These are phyloP conservation scores for Didymella exigua DNA, from an alignment of 2,329 filamentous ascomycete species.

Conservation along the genomic window DNA sequence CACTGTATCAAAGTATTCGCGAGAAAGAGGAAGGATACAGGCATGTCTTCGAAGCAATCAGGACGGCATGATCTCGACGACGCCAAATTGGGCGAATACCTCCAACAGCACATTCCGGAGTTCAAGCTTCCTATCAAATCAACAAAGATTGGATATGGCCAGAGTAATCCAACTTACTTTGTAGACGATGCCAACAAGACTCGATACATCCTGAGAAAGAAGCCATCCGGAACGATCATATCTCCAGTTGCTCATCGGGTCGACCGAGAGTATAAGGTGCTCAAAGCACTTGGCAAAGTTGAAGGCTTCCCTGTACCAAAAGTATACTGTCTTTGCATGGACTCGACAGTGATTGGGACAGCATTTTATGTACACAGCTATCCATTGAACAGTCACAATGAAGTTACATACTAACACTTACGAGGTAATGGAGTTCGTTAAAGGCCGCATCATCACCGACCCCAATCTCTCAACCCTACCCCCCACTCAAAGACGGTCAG, in stretches of 20 bases:
- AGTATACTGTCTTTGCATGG: slow-evolving; percentile 83
- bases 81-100: slow-evolving; percentile 36
- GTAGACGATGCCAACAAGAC: slow-evolving; percentile 69
- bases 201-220: slow-evolving; percentile 90
- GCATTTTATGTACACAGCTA: slow-evolving; percentile 70
- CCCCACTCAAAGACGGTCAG: slow-evolving; percentile 63
- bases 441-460: slow-evolving; percentile 91
- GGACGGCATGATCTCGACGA: slow-evolving; percentile 40
- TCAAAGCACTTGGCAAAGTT: slow-evolving; percentile 72
- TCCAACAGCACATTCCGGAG: slow-evolving; percentile 32
- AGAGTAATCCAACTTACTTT: slow-evolving; percentile 96
- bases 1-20: background rate
- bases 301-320: slow-evolving; percentile 88
- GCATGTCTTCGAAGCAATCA: slow-evolving; percentile 21
- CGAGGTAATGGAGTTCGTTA: slow-evolving; percentile 85
- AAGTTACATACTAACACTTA: background rate
- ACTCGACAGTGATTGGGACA: slow-evolving; percentile 77
- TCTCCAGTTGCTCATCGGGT: slow-evolving; percentile 94
- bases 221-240: slow-evolving; percentile 87
- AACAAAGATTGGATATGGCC: slow-evolving; percentile 87
- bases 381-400: background rate
- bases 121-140: slow-evolving; percentile 36
- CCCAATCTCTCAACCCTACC: slow-evolving; percentile 73
- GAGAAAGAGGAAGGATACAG: background rate
- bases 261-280: slow-evolving; percentile 89